These are phyloP conservation scores for Galeopsis tetrahit DNA, from an alignment of 257 asterid genomes.

Conservation along the genomic window DNA sequence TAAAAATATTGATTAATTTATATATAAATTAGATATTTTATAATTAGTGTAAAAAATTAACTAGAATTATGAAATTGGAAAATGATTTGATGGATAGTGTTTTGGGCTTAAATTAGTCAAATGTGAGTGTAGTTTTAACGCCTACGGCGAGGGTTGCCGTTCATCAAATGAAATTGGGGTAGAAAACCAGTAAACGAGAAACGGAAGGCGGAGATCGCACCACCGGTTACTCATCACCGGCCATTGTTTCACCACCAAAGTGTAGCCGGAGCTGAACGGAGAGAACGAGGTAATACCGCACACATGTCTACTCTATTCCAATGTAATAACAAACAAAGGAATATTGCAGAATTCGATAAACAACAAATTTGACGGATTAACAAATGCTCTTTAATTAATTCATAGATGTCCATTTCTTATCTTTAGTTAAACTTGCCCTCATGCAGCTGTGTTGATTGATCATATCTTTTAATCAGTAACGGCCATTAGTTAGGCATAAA, in stretches of 20 bases:
- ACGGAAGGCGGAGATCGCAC: not conserved
- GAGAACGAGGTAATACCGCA: not conserved
- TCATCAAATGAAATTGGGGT: too few species aligned
- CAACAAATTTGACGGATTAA: not conserved
- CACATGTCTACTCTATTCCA: not conserved
- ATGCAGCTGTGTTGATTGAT: conserved; percentile 14
- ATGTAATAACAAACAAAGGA: too few species aligned
- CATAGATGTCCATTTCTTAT: conserved; percentile 13
- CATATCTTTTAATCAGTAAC: conserved; percentile 24
- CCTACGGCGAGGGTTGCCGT: not conserved
- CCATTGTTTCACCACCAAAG: not conserved
- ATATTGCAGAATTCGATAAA: not conserved
- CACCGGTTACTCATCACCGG: conserved; percentile 5
- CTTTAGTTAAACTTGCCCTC: not conserved
- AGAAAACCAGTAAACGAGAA: not conserved
- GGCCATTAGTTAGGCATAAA: conserved; percentile 29
- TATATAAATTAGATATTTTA: too few species aligned
- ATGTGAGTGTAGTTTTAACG: too few species aligned
- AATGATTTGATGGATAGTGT: too few species aligned
- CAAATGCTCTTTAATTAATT: not conserved
- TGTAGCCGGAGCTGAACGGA: not conserved
- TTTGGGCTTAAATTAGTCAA: too few species aligned
- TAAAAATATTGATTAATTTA: too few species aligned
- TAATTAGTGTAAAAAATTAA: too few species aligned
- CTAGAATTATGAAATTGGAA: too few species aligned